These are phyloP conservation scores for Polytrichum formosum DNA, from an alignment of 225 moss, liverwort and hornwort genomes.

Conservation along the genomic window DNA sequence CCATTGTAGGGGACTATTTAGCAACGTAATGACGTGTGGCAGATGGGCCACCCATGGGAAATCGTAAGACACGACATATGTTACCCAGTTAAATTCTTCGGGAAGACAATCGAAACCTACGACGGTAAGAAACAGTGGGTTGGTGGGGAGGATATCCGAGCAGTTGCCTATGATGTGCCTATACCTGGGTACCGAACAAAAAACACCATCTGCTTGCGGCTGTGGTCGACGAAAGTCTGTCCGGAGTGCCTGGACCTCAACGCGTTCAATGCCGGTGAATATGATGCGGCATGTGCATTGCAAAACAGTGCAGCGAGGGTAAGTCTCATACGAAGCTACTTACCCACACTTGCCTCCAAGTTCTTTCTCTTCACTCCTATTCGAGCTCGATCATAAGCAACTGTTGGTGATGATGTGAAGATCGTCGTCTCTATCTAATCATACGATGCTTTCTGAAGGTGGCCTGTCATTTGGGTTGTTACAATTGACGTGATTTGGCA, in stretches of 20 bases:
- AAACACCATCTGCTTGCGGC: constrained; percentile 82
- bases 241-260: constrained; percentile 73
- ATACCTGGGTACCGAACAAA: constrained; percentile 89
- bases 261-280: constrained; percentile 82
- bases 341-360: background rate
- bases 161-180: constrained; percentile 86
- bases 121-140: constrained; percentile 87
- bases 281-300: constrained; percentile 57
- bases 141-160: constrained; percentile 68
- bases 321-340: background rate
- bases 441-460: no score
- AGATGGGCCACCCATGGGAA: constrained; percentile 97
- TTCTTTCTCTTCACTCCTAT: no score
- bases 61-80: constrained; percentile 78
- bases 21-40: constrained; percentile 2
- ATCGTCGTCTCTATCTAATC: no score
- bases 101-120: constrained; percentile 72
- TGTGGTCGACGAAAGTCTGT: constrained; percentile 79
- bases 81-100: constrained; percentile 79
- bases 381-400: no score
- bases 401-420: no score
- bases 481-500: no score
- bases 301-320: constrained; percentile 80
- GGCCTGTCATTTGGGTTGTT: no score
- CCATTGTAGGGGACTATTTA: background rate